phyloP scores from a whole-genome alignment of 192 early-diverging fungal genomes.

The Hyaloraphidium curvatum region DNA sequence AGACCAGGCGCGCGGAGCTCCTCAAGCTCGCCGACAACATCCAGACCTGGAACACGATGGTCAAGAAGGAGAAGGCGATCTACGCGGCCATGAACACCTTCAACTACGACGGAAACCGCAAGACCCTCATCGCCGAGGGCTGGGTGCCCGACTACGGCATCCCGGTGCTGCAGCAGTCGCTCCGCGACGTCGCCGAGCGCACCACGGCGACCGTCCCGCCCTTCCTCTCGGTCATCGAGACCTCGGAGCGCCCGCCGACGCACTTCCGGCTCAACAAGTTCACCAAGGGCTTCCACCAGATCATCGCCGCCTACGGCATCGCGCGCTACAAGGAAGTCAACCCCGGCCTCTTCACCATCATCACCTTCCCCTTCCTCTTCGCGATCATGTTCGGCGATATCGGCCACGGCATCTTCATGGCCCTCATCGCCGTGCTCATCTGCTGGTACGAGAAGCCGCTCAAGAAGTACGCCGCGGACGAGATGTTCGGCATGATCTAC shows the following conservation, averaged over 20 bases:
- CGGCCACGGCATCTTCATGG: conserved; percentile 82
- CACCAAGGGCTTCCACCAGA: conserved; percentile 87
- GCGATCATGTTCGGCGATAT: conserved; percentile 99
- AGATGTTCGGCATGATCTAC: conserved; percentile 80
- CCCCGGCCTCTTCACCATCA: conserved; percentile 88
- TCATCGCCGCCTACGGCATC: conserved; percentile 94
- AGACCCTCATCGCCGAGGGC: conserved; percentile 91
- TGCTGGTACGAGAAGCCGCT: conserved; percentile 63
- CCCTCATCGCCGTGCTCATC: conserved; percentile 53
- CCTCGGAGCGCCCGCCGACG: conserved; percentile 79
- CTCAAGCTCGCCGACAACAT: conserved; percentile 66
- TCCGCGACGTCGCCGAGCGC: conserved; percentile 65
- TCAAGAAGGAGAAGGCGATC: conserved; percentile 95
- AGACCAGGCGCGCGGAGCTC: conserved; percentile 67
- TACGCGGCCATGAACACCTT: conserved; percentile 94
- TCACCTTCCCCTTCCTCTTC: conserved; percentile 99
- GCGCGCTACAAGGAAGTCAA: conserved; percentile 94
- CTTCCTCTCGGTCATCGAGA: conserved; percentile 68
- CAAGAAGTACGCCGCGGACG: conserved; percentile 47
- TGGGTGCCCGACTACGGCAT: conserved; percentile 89
- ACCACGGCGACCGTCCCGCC: conserved; percentile 79
- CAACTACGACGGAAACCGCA: conserved; percentile 81
- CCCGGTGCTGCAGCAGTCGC: conserved; percentile 55
- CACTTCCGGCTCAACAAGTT: conserved; percentile 92
- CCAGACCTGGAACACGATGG: conserved; percentile 69